These are phyloP conservation scores for Colletotrichum sp. DNA, from an alignment of 2,329 filamentous ascomycete genomes.

Conservation along the genomic window DNA sequence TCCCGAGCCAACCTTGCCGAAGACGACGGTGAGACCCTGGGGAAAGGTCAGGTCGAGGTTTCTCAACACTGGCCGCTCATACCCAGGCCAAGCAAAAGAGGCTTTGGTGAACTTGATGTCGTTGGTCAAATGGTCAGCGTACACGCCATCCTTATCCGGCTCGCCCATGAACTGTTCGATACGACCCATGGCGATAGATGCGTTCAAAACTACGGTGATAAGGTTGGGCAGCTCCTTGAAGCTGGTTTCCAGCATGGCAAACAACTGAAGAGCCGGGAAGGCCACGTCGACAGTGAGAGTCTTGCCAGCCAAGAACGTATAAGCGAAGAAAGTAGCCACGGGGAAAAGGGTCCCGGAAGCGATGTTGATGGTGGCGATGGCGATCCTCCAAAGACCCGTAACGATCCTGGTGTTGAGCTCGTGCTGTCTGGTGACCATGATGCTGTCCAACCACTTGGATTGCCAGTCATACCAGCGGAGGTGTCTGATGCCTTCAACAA, in stretches of 20 bases:
- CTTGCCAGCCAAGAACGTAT: constrained; percentile 72
- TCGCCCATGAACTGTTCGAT: constrained; percentile 89
- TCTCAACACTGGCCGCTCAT: constrained; percentile 54
- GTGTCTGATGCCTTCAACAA: constrained; percentile 85
- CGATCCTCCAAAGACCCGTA: constrained; percentile 64
- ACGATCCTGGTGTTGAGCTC: constrained; percentile 71
- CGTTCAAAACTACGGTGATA: constrained; percentile 79
- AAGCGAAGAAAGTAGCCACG: constrained; percentile 81
- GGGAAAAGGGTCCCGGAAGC: constrained; percentile 78
- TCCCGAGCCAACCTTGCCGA: constrained; percentile 64
- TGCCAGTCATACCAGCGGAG: constrained; percentile 86
- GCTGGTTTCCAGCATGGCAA: constrained; percentile 74
- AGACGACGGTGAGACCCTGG: constrained; percentile 58
- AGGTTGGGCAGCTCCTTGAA: constrained; percentile 77
- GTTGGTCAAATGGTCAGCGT: constrained; percentile 37
- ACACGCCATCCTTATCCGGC: constrained; percentile 70
- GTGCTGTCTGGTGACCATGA: constrained; percentile 69
- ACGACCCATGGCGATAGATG: constrained; percentile 79
- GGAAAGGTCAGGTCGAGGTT: constrained; percentile 51
- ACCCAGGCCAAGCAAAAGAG: constrained; percentile 82
- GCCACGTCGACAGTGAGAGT: constrained; percentile 80
- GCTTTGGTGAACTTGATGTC: constrained; percentile 65
- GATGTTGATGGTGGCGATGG: constrained; percentile 72
- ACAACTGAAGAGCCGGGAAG: constrained; percentile 85
- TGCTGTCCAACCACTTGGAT: constrained; percentile 71